phyloP scores from a whole-genome alignment of 345 rosid genomes.

The Draba incana region DNA sequence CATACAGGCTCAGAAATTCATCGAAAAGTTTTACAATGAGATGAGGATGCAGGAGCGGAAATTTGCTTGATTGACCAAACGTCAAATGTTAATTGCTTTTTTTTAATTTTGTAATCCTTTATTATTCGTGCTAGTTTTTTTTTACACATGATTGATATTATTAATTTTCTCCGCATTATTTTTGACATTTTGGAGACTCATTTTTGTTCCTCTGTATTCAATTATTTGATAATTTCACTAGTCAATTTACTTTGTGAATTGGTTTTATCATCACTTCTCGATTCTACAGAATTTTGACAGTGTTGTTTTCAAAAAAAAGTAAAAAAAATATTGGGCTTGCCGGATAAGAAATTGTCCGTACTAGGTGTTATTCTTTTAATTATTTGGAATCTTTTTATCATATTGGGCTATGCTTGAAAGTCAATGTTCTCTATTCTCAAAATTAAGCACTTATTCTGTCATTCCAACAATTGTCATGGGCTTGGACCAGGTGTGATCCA shows the following conservation, averaged over 20 bases:
- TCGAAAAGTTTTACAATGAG: constrained; percentile 59
- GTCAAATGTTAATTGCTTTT: background rate
- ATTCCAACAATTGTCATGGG: no score
- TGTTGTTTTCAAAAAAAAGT: no score
- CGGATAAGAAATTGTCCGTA: background rate
- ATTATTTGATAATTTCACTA: background rate
- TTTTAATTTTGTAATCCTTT: background rate
- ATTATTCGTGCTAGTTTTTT: background rate
- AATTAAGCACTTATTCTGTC: background rate
- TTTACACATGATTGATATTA: background rate
- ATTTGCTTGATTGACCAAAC: constrained; percentile 30
- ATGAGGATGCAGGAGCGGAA: constrained; percentile 67
- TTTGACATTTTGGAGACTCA: constrained; percentile 8
- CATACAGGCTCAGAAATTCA: constrained; percentile 75
- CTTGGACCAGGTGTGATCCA: no score
- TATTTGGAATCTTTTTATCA: no score
- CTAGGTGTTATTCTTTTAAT: no score
- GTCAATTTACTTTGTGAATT: no score
- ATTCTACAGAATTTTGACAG: background rate
- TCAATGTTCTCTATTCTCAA: background rate
- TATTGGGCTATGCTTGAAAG: background rate
- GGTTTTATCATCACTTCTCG: background rate
- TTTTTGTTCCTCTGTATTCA: background rate
- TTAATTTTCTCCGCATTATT: constrained; percentile 16
- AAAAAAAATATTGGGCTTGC: background rate